Evolutionary conservation across 2,329 filamentous ascomycete species (phyloP).

Genomic region (Graphilbum ipis-grandicollis): DNA sequence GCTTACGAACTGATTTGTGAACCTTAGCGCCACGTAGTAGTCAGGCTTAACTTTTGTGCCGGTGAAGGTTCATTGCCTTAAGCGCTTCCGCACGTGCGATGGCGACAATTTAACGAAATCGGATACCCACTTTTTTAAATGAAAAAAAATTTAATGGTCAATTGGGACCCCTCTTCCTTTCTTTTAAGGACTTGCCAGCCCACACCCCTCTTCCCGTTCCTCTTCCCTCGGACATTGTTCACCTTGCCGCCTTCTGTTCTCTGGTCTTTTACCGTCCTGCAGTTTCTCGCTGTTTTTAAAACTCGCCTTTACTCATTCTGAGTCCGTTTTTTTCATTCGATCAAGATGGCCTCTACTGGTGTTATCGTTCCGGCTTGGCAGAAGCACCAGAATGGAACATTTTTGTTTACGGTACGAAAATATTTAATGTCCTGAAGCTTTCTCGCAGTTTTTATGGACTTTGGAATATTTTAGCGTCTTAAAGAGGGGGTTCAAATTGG

Average conservation of each 20-base stretch:
- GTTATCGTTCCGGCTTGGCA: constrained; percentile 19
- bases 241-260: background rate
- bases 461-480: no score
- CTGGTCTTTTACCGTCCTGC: background rate
- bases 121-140: no score
- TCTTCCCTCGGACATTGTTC: background rate
- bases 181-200: background rate
- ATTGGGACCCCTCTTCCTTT: background rate
- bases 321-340: background rate
- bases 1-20: no score
- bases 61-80: no score
- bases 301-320: background rate
- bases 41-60: no score
- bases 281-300: background rate
- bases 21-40: no score
- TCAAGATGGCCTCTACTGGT: constrained; percentile 21
- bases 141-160: background rate
- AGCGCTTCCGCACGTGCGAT: background rate
- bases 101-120: background rate
- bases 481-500: no score
- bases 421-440: background rate
- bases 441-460: background rate
- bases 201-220: background rate
- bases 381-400: constrained; percentile 48
- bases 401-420: constrained; percentile 64